Conservation (phyloP, 306 rosid genomes). For the Lablab purpureus region DNA sequence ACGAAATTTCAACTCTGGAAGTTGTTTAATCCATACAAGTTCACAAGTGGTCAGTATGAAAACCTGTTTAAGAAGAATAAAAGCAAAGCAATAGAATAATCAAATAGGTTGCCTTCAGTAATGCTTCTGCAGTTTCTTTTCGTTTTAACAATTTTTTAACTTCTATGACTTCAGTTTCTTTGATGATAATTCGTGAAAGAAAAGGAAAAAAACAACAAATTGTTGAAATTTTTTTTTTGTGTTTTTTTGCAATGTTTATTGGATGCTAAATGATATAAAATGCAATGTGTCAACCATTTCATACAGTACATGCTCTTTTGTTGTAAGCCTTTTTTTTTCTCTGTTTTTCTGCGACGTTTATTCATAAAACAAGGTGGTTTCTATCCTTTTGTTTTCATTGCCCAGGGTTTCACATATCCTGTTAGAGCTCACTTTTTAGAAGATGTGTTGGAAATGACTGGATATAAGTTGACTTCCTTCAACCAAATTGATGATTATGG, state of each 20-base stretch:
- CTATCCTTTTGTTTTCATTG: slow-evolving; percentile 45
- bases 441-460: slow-evolving; percentile 89
- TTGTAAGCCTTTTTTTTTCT: slow-evolving; percentile 35
- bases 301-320: neutral
- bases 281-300: too few species aligned
- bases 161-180: slow-evolving; percentile 22
- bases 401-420: slow-evolving; percentile 91
- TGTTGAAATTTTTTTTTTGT: too few species aligned
- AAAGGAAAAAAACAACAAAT: neutral
- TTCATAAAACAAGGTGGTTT: slow-evolving; percentile 5
- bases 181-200: slow-evolving; percentile 33
- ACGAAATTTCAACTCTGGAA: too few species aligned
- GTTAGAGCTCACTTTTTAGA: slow-evolving; percentile 86
- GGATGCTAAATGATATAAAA: neutral
- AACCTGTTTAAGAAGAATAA: slow-evolving; percentile 18
- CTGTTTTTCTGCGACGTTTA: slow-evolving; percentile 24
- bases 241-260: too few species aligned
- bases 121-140: slow-evolving; percentile 9
- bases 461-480: slow-evolving; percentile 82
- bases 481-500: slow-evolving; percentile 99
- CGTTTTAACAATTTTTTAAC: slow-evolving; percentile 3
- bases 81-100: slow-evolving; percentile 4
- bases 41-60: too few species aligned
- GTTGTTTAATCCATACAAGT: too few species aligned
- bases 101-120: slow-evolving; percentile 20